Base-by-base conservation (phyloP, 306 rosid genomes). In the Fragaria iinumae region DNA sequence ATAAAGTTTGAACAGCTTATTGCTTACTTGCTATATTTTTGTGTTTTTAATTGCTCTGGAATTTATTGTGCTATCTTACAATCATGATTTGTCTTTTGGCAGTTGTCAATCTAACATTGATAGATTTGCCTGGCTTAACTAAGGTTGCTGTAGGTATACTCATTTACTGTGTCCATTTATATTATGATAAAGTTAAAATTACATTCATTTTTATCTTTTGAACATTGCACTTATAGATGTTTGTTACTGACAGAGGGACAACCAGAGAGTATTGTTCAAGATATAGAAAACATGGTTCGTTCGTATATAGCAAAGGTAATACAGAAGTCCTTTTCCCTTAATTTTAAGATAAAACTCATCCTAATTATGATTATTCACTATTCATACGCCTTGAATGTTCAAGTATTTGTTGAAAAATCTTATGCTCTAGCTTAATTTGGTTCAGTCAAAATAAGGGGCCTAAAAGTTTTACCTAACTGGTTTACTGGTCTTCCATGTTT, bases 211-310 rank as follows among this genome's bases (percentile, higher is more conserved):
- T 14, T 59, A 2, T 23, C 62, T 65, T 13, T 71, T 83, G 57
- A 48, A 45, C 47, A 70, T 75, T 65, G 36, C 76, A 77, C 23
- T 49, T 67, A 36, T 29, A 70, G 21, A 27, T 80, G 29, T 78
- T 80, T 72, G 49, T 50, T 81, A 69, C 79, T 79, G 64, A 53
- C 82, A 92, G 97, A 88, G 79, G 97, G 90, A 73, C 97, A 92
- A 77, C 86, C 90, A 67, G 91, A 90, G 80, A 86, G 83, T 78
- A 80, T 92, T 79, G 93, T 90, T 84, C 85, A 82, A 44, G 97
- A 92, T 59, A 92, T 92, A 76, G 97, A 92, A 83, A 81, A 60
- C 83, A 87, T 90, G 93, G 89, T 92, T 72, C 90, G 76, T 65
- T 83, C 95, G 55, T 90, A 90, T 72, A 87, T 90, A 76, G 89